These are phyloP conservation scores for Collybia nuda DNA, from an alignment of 768 basidiomycete genomes.

Conservation along the genomic window DNA sequence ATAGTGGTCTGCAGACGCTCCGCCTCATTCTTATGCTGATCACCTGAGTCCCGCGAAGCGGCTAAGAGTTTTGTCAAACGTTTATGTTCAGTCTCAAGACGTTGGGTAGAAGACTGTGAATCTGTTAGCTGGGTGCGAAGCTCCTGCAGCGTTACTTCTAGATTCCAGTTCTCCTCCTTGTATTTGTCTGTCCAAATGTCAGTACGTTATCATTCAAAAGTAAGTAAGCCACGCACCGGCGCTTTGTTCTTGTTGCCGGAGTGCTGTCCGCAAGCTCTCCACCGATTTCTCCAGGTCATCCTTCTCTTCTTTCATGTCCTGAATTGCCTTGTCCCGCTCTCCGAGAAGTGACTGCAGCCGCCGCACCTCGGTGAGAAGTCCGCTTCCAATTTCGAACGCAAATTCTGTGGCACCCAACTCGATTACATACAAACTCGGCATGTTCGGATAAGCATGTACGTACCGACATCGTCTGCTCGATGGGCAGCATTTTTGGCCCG, in stretches of 20 bases:
- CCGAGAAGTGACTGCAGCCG: slow-evolving; percentile 87
- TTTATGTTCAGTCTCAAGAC: slow-evolving; percentile 82
- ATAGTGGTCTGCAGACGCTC: slow-evolving; percentile 65
- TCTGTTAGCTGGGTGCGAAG: slow-evolving; percentile 69
- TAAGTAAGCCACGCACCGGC: slow-evolving; percentile 50
- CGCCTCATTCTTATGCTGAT: slow-evolving; percentile 84
- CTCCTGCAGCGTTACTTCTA: slow-evolving; percentile 91
- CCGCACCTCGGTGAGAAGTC: slow-evolving; percentile 87
- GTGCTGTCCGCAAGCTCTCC: slow-evolving; percentile 69
- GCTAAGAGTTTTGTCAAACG: slow-evolving; percentile 76
- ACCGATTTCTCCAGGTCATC: slow-evolving; percentile 82
- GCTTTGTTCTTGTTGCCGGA: slow-evolving; percentile 80
- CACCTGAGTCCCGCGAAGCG: slow-evolving; percentile 68
- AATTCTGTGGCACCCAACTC: slow-evolving; percentile 66
- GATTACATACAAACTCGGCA: slow-evolving; percentile 13
- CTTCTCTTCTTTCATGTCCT: slow-evolving; percentile 90
- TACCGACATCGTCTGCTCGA: slow-evolving; percentile 86
- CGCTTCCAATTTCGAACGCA: slow-evolving; percentile 96
- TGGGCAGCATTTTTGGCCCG: slow-evolving; percentile 92
- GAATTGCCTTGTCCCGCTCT: slow-evolving; percentile 90
- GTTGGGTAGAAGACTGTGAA: slow-evolving; percentile 60
- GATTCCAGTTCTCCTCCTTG: slow-evolving; percentile 99
- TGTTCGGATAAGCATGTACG: slow-evolving; percentile 27
- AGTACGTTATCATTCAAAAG: slow-evolving; percentile 1
- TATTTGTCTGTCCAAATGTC: slow-evolving; percentile 65